Conservation (phyloP, 768 basidiomycete genomes). For the Russula lepida region DNA sequence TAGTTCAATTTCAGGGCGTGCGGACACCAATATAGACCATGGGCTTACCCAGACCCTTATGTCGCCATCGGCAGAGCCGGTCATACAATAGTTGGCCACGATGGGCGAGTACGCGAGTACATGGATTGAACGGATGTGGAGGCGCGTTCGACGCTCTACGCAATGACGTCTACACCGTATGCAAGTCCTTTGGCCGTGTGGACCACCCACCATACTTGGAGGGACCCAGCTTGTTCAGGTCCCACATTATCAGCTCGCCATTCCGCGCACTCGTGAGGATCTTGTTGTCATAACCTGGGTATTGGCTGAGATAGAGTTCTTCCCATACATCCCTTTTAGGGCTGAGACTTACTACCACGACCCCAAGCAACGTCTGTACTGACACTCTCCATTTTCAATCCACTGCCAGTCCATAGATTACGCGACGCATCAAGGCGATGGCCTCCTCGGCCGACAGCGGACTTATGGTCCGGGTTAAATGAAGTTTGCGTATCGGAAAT, state of each 20-base stretch:
- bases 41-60: slow-evolving; percentile 67
- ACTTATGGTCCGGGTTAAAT: slow-evolving; percentile 30
- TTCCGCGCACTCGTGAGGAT: slow-evolving; percentile 73
- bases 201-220: slow-evolving; percentile 56
- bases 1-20: slow-evolving; percentile 24
- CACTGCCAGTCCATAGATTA: slow-evolving; percentile 72
- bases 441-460: slow-evolving; percentile 56
- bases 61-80: slow-evolving; percentile 74
- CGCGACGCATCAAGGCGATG: slow-evolving; percentile 62
- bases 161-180: neutral
- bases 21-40: neutral
- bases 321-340: neutral
- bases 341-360: slow-evolving; percentile 45
- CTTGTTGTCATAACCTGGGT: slow-evolving; percentile 60
- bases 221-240: slow-evolving; percentile 54
- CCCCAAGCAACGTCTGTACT: slow-evolving; percentile 81
- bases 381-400: slow-evolving; percentile 69
- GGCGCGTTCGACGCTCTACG: slow-evolving; percentile 56
- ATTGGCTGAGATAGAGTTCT: neutral
- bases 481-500: slow-evolving; percentile 41
- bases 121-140: slow-evolving; percentile 67
- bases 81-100: slow-evolving; percentile 64
- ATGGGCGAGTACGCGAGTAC: slow-evolving; percentile 58
- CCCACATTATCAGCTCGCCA: slow-evolving; percentile 81
- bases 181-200: neutral